phyloP scores from a whole-genome alignment of 768 basidiomycete genomes.

The Phallus indusiatus region DNA sequence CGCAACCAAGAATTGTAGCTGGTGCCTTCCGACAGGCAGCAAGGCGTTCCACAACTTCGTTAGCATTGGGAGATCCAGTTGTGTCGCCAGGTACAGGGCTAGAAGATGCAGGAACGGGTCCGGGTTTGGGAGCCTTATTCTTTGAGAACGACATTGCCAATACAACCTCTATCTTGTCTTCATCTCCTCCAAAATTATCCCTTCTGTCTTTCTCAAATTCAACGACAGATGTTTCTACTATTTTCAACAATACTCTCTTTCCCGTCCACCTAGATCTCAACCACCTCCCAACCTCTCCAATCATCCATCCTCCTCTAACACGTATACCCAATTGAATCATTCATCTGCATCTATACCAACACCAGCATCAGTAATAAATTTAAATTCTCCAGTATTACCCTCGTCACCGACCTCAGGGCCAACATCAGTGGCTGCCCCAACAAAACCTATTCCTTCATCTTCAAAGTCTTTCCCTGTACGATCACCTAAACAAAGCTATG shows the following conservation, averaged over 20 bases:
- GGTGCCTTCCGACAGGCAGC: conserved; percentile 8
- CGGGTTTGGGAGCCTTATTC: not conserved
- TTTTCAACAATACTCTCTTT: not conserved
- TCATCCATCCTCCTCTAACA: conserved; percentile 14
- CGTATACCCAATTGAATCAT: conserved; percentile 3
- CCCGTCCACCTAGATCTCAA: conserved; percentile 4
- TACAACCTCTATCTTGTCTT: not conserved
- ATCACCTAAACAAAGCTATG: not conserved
- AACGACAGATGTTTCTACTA: not conserved
- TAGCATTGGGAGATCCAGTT: not conserved
- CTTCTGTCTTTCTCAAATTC: not conserved
- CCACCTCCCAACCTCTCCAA: conserved; percentile 19
- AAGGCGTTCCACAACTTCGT: conserved; percentile 3
- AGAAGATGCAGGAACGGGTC: not conserved
- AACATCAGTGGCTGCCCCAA: not conserved
- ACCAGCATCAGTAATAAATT: not conserved
- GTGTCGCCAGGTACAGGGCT: not conserved
- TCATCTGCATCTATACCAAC: not conserved
- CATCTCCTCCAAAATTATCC: not conserved
- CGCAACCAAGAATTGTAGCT: conserved; percentile 3
- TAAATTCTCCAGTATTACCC: conserved; percentile 12
- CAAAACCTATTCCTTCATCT: conserved; percentile 26
- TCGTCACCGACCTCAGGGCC: conserved; percentile 38
- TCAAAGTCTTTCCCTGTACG: conserved; percentile 32
- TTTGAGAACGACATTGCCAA: not conserved